These are phyloP conservation scores for Capniomyces stellatus DNA, from an alignment of 371 early-diverging fungal genomes.

Conservation along the genomic window DNA sequence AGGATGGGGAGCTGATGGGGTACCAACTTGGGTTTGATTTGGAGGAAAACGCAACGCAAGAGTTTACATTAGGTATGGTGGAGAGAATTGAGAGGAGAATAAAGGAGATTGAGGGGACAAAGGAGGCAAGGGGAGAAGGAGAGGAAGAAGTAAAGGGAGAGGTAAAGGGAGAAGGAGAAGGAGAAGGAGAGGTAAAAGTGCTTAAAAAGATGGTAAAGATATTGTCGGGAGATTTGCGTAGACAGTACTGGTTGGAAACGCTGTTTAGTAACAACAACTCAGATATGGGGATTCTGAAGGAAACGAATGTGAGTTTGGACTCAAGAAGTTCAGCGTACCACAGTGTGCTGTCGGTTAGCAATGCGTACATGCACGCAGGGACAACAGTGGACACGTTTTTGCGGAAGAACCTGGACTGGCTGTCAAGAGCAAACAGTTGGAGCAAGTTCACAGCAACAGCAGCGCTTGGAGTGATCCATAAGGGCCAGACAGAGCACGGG, in stretches of 20 bases:
- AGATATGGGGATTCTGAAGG: conserved; percentile 82
- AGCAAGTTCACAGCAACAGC: conserved; percentile 97
- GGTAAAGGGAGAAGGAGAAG: not conserved
- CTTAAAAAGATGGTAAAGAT: conserved; percentile 27
- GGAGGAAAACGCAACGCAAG: conserved; percentile 85
- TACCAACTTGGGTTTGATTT: conserved; percentile 95
- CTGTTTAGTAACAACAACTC: conserved; percentile 85
- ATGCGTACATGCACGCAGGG: conserved; percentile 96
- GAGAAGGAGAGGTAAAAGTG: not conserved
- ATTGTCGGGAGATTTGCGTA: conserved; percentile 71
- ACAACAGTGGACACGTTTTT: conserved; percentile 97
- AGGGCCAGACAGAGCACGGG: conserved; percentile 80
- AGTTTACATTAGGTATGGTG: conserved; percentile 63
- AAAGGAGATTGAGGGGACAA: not conserved
- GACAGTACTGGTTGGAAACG: conserved; percentile 82
- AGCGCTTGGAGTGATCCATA: conserved; percentile 97
- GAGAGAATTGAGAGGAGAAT: conserved; percentile 28
- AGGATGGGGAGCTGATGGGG: conserved; percentile 58
- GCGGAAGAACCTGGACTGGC: conserved; percentile 94
- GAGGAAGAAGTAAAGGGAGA: conserved; percentile 2
- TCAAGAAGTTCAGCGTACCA: conserved; percentile 83
- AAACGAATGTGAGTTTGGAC: conserved; percentile 78
- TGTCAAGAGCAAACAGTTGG: conserved; percentile 96
- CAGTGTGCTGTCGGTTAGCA: conserved; percentile 89
- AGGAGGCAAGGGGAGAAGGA: too few relatives aligned